Percentiles rank a stretch among this genome's conserved stretches.
These are phyloP conservation scores for Miscanthus lutarioriparius DNA, from an alignment of 176 grass and related monocot genomes.

Conservation along the genomic window DNA sequence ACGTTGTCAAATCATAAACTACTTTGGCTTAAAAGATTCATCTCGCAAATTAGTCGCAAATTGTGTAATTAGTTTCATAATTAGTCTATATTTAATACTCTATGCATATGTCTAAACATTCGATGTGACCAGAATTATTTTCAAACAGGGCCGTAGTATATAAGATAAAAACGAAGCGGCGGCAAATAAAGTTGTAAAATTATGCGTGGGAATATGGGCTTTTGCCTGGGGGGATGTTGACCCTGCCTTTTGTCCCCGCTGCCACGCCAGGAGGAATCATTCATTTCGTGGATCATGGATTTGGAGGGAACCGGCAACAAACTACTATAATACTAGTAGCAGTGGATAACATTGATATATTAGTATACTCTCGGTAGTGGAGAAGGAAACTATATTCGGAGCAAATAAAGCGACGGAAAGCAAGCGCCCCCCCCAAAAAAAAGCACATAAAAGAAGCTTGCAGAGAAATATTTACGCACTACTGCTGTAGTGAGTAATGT, in stretches of 20 bases:
- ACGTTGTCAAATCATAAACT: too few relatives aligned
- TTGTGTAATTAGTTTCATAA: too few relatives aligned
- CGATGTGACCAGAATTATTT: too few relatives aligned
- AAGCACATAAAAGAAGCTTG: neutral
- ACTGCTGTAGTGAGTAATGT: neutral
- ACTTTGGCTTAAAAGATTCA: too few relatives aligned
- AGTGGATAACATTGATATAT: constrained; percentile 14
- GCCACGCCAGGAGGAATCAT: constrained; percentile 46
- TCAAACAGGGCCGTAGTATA: too few relatives aligned
- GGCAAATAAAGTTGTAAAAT: neutral
- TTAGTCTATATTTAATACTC: too few relatives aligned
- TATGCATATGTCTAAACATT: too few relatives aligned
- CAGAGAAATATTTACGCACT: neutral
- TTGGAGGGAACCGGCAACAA: constrained; percentile 21
- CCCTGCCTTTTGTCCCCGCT: constrained; percentile 32
- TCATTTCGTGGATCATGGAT: constrained; percentile 36
- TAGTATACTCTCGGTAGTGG: constrained; percentile 28
- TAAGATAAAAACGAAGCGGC: neutral
- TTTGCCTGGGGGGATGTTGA: constrained; percentile 21
- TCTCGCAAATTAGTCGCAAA: too few relatives aligned
- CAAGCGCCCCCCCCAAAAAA: neutral
- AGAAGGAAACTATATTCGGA: neutral
- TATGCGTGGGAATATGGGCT: constrained; percentile 27
- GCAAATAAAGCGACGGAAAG: constrained; percentile 1
- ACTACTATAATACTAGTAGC: too few relatives aligned